Evolutionary conservation across 768 basidiomycete genomes (phyloP).

Genomic region (Postia placenta): DNA sequence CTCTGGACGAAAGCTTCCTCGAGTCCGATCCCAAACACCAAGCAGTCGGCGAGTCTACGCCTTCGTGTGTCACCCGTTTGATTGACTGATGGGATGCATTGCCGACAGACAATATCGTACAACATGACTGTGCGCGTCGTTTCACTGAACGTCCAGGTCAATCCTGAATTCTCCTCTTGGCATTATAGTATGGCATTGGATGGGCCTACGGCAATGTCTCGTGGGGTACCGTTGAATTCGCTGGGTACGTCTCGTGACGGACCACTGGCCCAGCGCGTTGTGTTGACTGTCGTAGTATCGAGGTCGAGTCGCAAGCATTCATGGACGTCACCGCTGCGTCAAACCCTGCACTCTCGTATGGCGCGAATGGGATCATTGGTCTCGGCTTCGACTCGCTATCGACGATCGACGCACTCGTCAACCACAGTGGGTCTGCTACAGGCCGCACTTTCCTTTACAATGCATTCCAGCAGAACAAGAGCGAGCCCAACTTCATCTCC

Average conservation of each 20-base stretch:
- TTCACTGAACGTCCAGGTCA: too few relatives aligned
- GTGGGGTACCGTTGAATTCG: constrained; percentile 59
- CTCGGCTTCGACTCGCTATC: constrained; percentile 78
- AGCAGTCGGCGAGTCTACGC: constrained; percentile 17
- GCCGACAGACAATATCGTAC: constrained; percentile 34
- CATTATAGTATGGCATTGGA: constrained; percentile 67
- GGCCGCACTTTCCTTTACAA: constrained; percentile 75
- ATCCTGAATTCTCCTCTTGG: too few relatives aligned
- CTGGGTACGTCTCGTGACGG: constrained; percentile 43
- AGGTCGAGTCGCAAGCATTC: constrained; percentile 63
- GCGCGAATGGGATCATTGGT: constrained; percentile 66
- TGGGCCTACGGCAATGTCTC: constrained; percentile 66
- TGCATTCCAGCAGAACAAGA: constrained; percentile 60
- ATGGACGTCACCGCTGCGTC: constrained; percentile 56
- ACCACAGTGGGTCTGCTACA: constrained; percentile 46
- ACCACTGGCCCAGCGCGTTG: not conserved
- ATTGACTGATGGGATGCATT: constrained; percentile 8
- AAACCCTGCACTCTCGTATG: constrained; percentile 70
- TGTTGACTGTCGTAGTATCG: constrained; percentile 36
- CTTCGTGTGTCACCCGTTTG: constrained; percentile 1
- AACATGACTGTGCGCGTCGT: constrained; percentile 67
- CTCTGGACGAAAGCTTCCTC: constrained; percentile 45
- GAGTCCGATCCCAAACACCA: constrained; percentile 15
- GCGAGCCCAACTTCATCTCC: constrained; percentile 75
- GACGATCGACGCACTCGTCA: constrained; percentile 56